Conservation (phyloP, 1,284 basidiomycete species). For the Austroboletus sp. region DNA sequence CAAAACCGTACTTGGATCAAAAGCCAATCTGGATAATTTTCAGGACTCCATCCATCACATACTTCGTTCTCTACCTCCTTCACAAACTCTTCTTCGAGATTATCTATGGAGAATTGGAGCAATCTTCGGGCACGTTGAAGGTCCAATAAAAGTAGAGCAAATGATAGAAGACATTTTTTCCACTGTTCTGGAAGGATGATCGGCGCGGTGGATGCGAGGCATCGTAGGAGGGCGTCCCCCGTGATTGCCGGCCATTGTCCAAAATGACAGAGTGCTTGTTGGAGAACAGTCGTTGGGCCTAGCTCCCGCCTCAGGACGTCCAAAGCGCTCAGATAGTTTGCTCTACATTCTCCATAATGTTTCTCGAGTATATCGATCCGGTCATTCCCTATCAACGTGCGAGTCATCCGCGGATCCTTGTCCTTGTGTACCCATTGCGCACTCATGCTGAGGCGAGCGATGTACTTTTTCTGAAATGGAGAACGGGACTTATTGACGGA, state of each 20-base stretch:
- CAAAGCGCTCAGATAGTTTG: neutral
- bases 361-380: neutral
- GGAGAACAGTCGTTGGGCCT: neutral
- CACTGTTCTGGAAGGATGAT: slow-evolving; percentile 16
- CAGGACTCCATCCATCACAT: slow-evolving; percentile 10
- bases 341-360: neutral
- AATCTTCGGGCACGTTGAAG: too few relatives aligned
- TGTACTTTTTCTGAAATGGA: slow-evolving; percentile 1
- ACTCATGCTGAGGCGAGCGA: neutral
- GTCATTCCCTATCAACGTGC: fast-evolving
- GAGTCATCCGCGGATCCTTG: fast-evolving
- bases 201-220: slow-evolving; percentile 15
- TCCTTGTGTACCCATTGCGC: neutral
- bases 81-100: neutral
- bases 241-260: slow-evolving; percentile 25
- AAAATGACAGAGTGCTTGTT: neutral
- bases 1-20: slow-evolving; percentile 38
- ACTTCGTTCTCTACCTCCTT: slow-evolving; percentile 17
- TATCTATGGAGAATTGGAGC: too few relatives aligned
- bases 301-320: neutral
- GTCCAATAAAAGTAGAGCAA: too few relatives aligned
- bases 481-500: neutral
- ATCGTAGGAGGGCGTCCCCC: slow-evolving; percentile 19
- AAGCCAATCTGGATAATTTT: slow-evolving; percentile 36
- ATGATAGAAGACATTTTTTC: too few relatives aligned